phyloP scores from a whole-genome alignment of 257 asterid species.

The Capsicum baccatum region DNA sequence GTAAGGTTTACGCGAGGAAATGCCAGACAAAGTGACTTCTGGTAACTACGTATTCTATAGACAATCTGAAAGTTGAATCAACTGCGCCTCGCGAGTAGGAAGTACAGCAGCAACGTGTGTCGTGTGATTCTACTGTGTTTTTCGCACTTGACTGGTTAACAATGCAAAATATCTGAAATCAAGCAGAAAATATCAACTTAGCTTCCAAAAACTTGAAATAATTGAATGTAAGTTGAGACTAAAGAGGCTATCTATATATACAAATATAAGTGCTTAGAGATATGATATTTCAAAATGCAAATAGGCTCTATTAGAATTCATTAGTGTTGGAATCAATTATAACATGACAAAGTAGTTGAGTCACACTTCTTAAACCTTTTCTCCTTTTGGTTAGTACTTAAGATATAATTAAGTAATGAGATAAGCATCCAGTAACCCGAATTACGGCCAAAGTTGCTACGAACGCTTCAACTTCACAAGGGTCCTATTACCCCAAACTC shows the following conservation, averaged over 20 bases:
- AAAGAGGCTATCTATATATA: background rate
- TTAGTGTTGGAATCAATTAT: background rate
- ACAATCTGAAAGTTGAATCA: too few species aligned
- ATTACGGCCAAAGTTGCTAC: too few species aligned
- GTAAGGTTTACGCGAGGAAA: too few species aligned
- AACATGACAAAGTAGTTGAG: background rate
- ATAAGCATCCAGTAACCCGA: too few species aligned
- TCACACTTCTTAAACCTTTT: background rate
- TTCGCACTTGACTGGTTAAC: background rate
- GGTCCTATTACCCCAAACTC: too few species aligned
- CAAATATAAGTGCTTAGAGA: background rate
- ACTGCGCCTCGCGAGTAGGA: background rate
- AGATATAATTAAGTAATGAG: too few species aligned
- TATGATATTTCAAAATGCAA: conserved; percentile 7
- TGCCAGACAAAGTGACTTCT: too few species aligned
- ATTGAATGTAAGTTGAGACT: background rate
- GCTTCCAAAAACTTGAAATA: background rate
- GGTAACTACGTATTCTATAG: too few species aligned
- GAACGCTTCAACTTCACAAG: too few species aligned
- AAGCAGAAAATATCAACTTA: background rate
- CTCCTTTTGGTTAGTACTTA: too few species aligned
- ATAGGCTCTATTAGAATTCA: background rate
- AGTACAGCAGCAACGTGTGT: background rate
- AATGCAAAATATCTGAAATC: background rate
- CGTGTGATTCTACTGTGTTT: background rate